phyloP scores from a whole-genome alignment of 495 filamentous ascomycete species.

The Recurvomyces mirabilis region DNA sequence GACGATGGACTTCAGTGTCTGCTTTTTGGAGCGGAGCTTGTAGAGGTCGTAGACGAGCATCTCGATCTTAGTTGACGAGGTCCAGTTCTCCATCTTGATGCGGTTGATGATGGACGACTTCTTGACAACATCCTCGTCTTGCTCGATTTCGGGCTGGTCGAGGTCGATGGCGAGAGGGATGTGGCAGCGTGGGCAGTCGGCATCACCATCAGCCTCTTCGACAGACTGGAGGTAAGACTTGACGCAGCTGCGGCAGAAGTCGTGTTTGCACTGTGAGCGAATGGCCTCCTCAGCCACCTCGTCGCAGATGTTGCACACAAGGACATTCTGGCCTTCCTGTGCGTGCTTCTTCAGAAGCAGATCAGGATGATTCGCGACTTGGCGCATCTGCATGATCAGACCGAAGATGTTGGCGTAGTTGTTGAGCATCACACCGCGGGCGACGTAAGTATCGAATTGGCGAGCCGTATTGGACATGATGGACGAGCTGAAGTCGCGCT shows the following conservation, averaged over 20 bases:
- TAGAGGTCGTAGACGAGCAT: conserved; percentile 87
- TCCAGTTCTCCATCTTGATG: conserved; percentile 96
- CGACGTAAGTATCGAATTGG: conserved; percentile 89
- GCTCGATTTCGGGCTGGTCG: conserved; percentile 85
- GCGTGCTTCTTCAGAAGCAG: conserved; percentile 78
- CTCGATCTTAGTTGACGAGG: conserved; percentile 94
- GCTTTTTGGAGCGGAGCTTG: conserved; percentile 75
- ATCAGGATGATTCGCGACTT: conserved; percentile 87
- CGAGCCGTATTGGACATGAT: conserved; percentile 85
- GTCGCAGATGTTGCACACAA: conserved; percentile 89
- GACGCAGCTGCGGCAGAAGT: conserved; percentile 86
- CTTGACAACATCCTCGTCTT: conserved; percentile 71
- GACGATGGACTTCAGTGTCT: conserved; percentile 78
- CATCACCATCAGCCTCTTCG: conserved; percentile 41
- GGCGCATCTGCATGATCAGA: conserved; percentile 94
- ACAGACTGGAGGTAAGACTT: conserved; percentile 71
- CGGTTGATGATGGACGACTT: conserved; percentile 94
- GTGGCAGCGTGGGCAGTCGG: conserved; percentile 87
- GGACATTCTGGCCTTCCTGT: conserved; percentile 75
- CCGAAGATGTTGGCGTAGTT: conserved; percentile 88
- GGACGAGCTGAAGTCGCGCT: conserved; percentile 86
- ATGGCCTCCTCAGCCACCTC: conserved; percentile 92
- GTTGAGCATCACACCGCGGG: conserved; percentile 86
- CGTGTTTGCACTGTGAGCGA: conserved; percentile 80
- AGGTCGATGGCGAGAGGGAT: conserved; percentile 81